phyloP scores from a whole-genome alignment of 768 basidiomycete genomes.

The Dioszegia hungarica region DNA sequence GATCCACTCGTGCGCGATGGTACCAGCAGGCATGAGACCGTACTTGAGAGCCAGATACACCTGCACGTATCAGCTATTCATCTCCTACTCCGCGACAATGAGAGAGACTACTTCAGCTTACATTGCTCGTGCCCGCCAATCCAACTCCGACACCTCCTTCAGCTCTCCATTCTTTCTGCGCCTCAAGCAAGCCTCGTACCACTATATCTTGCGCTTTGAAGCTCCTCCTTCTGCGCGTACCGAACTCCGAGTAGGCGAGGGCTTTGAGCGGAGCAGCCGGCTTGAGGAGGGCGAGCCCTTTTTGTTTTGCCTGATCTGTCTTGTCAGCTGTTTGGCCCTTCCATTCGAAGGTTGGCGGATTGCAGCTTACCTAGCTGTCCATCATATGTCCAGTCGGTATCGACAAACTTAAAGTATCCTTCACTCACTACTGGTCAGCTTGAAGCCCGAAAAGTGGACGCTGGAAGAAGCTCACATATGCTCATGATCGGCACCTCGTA shows the following conservation, averaged over 20 bases:
- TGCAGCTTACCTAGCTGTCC: conserved; percentile 29
- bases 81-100: no score
- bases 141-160: conserved; percentile 50
- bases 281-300: conserved; percentile 58
- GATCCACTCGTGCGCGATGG: conserved; percentile 54
- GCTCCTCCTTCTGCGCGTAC: conserved; percentile 45
- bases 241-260: conserved; percentile 51
- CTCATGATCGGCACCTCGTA: conserved; percentile 98
- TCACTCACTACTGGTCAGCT: conserved; percentile 60
- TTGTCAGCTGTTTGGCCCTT: neutral
- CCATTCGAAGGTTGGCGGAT: neutral
- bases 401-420: conserved; percentile 70
- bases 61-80: conserved; percentile 52
- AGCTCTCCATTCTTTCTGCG: conserved; percentile 53
- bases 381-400: conserved; percentile 79
- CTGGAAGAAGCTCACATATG: conserved; percentile 49
- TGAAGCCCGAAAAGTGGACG: neutral
- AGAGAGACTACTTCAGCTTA: no score
- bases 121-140: conserved; percentile 85
- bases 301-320: conserved; percentile 66
- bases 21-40: conserved; percentile 61
- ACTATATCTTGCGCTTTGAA: conserved; percentile 73
- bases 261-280: conserved; percentile 14
- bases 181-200: conserved; percentile 64
- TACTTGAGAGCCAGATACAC: conserved; percentile 78